Evolutionary conservation across 306 rosid species (phyloP).

Genomic region (Argentina anserina): DNA sequence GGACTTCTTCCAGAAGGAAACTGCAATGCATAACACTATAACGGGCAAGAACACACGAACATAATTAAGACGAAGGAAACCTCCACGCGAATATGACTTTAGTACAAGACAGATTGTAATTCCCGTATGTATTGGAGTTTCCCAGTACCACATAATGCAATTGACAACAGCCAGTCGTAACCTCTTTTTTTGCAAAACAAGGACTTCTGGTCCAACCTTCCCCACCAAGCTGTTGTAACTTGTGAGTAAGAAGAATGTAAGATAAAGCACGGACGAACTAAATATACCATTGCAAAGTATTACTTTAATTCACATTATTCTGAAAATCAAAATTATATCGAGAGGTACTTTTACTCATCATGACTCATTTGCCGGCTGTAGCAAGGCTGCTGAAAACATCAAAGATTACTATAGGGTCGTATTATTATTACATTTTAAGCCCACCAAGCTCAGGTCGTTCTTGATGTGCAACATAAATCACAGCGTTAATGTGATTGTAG

Average conservation of each 20-base stretch:
- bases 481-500: not conserved
- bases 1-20: not conserved
- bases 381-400: not conserved
- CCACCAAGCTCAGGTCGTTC: constrained; percentile 4
- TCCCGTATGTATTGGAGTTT: not conserved
- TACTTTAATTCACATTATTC: not conserved
- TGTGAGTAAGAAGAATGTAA: not conserved
- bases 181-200: not conserved
- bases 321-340: constrained; percentile 3
- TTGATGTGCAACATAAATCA: not conserved
- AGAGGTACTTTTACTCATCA: not conserved
- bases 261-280: not conserved
- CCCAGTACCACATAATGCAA: not conserved
- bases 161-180: not conserved
- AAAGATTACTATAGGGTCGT: constrained; percentile 1
- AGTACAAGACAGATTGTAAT: not conserved
- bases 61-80: not conserved
- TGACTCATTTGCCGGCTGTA: not conserved
- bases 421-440: not conserved
- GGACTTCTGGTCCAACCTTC: not conserved
- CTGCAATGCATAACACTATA: not conserved
- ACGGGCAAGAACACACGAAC: not conserved
- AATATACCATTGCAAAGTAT: not conserved
- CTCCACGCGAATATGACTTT: not conserved
- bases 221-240: not conserved